Evolutionary conservation across 2,329 filamentous ascomycete genomes (phyloP), one percentile per base, ranked within the genome.

Genomic region (Colletotrichum gigasporum): DNA sequence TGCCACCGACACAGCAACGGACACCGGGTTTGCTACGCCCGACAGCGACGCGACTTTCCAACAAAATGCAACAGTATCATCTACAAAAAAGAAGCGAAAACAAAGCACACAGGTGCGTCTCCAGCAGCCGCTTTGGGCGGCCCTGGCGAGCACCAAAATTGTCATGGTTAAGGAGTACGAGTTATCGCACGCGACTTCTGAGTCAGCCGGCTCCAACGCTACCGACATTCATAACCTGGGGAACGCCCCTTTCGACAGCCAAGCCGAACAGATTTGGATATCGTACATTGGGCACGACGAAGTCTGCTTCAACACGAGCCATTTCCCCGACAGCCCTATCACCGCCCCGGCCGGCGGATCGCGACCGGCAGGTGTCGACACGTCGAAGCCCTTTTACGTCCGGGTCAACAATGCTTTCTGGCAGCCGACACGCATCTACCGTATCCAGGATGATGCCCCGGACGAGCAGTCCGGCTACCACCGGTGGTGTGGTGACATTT

Each of bases 131-230:
- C 87, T 97, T 69, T 97, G 94, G 94, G 93, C 94, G 68, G 94
- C 94, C 48, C 87, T 97, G 71, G 94, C 94, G 53, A 97, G 93
- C 80, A 97, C 94, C 74, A 97, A 97, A 84, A 94, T 97, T 75
- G 95, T 96, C 71, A 93, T 97, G 79, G 90, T 96, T 74, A 96
- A 97, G 80, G 94, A 94, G 78, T 92, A 93, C 71, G 91, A 94
- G 79, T 87, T 96, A 75, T 95, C 92, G 69, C 89, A 92, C 75
- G 89, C 90, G 62, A 86, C 90, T 65, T 87, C 87, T 58, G 91
- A 94, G 78, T 90, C 89, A 52, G 88, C 87, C 30, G 90, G 90
- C 72, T 89, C 91, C 69, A 90, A 92, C 74, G 89, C 89, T 71
- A 92, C 89, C 73, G 90, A 93, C 72, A 89, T 91, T 74, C 90